A percentile compares a stretch with the other conserved stretches of the same genome.
These are phyloP conservation scores for Erigeron philadelphicus DNA, from an alignment of 140 eudicot genomes.

Conservation along the genomic window DNA sequence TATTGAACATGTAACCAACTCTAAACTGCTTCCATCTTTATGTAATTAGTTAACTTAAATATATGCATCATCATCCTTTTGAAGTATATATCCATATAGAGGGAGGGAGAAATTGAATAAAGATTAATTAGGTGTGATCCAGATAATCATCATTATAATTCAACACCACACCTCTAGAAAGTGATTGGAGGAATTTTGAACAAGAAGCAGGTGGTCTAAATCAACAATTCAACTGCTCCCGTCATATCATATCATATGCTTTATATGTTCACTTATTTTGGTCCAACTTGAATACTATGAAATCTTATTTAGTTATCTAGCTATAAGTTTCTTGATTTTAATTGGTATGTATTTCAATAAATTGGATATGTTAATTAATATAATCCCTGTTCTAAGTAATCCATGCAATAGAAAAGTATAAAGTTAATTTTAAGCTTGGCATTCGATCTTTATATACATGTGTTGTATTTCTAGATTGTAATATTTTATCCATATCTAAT, in stretches of 20 bases:
- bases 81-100: not conserved
- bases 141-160: slow-evolving; percentile 11
- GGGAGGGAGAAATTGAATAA: too few relatives aligned
- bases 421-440: too few relatives aligned
- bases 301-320: not conserved
- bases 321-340: not conserved
- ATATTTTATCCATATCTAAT: too few relatives aligned
- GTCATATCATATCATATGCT: not conserved
- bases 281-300: not conserved
- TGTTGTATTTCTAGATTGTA: too few relatives aligned
- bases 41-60: slow-evolving; percentile 3
- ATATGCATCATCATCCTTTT: too few relatives aligned
- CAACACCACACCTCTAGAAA: not conserved
- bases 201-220: slow-evolving; percentile 19
- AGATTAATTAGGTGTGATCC: not conserved
- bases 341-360: not conserved
- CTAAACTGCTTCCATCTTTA: not conserved
- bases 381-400: too few relatives aligned
- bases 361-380: too few relatives aligned
- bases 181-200: slow-evolving; percentile 16
- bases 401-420: too few relatives aligned
- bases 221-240: slow-evolving; percentile 22
- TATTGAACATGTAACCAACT: not conserved
- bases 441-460: too few relatives aligned
- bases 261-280: not conserved